Evolutionary conservation across 441 rosid genomes (phyloP).

Genomic region (Erysimum cheiri): DNA sequence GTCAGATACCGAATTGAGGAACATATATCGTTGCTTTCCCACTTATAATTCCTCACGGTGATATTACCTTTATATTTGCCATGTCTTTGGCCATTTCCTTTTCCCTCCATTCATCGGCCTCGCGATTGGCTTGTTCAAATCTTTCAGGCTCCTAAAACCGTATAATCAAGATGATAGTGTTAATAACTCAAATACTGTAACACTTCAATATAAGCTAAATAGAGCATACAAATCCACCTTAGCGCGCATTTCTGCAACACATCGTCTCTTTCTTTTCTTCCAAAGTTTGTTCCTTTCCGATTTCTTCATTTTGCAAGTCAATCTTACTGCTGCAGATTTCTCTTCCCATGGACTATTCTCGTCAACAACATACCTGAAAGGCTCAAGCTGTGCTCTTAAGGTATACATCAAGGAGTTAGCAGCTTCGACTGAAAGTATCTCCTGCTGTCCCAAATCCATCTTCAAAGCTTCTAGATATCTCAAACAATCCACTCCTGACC

Average conservation of each 20-base stretch:
- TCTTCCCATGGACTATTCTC: not conserved
- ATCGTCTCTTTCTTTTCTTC: not conserved
- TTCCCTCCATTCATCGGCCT: constrained; percentile 59
- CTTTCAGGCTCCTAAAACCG: constrained; percentile 36
- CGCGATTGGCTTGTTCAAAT: not conserved
- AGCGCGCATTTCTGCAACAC: not conserved
- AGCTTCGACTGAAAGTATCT: too few species aligned
- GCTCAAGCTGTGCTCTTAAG: not conserved
- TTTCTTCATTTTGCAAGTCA: not conserved
- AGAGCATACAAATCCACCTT: not conserved
- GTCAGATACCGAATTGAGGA: constrained; percentile 32
- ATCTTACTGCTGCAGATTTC: not conserved
- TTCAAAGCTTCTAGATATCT: too few species aligned
- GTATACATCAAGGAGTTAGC: not conserved
- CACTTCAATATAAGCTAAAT: not conserved
- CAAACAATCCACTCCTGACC: too few species aligned
- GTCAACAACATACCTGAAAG: too few species aligned
- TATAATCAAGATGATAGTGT: not conserved
- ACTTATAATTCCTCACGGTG: not conserved
- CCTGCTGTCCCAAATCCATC: too few species aligned
- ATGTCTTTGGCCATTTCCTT: too few species aligned
- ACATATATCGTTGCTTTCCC: constrained; percentile 10
- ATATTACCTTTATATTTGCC: constrained; percentile 51
- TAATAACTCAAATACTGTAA: not conserved
- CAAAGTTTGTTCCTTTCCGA: not conserved